Conservation (phyloP, 2,329 filamentous ascomycete genomes). For the Lecanicillium sp. region DNA sequence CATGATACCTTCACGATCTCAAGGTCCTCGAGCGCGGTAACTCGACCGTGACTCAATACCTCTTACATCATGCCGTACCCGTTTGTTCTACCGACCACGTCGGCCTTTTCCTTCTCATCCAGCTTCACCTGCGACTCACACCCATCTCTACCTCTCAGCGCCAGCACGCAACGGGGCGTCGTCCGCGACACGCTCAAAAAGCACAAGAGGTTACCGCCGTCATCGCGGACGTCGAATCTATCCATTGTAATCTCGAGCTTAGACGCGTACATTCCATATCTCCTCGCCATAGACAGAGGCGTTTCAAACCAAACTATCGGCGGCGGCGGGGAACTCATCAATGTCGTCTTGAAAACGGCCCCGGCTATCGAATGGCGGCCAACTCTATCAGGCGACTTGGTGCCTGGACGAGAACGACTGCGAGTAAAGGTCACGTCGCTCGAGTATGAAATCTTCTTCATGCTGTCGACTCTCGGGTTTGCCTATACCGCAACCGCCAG, state of each 20-base stretch:
- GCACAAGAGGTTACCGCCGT: slow-evolving; percentile 74
- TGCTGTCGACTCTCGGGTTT: slow-evolving; percentile 67
- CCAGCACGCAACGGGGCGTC: slow-evolving; percentile 76
- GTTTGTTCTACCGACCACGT: slow-evolving; percentile 83
- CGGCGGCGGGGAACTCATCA: slow-evolving; percentile 49
- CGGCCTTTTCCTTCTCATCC: slow-evolving; percentile 71
- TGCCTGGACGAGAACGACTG: slow-evolving; percentile 55
- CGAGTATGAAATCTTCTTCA: slow-evolving; percentile 77
- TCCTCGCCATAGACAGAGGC: slow-evolving; percentile 68
- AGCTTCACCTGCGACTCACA: slow-evolving; percentile 74
- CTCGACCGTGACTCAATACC: too few relatives aligned
- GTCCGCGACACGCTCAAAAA: slow-evolving; percentile 78
- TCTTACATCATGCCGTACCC: slow-evolving; percentile 71
- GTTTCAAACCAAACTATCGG: slow-evolving; percentile 40
- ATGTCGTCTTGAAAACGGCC: slow-evolving; percentile 51
- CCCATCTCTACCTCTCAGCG: slow-evolving; percentile 75
- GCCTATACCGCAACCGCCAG: slow-evolving; percentile 66
- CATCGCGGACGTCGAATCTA: slow-evolving; percentile 63
- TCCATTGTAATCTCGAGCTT: slow-evolving; percentile 60
- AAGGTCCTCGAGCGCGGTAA: too few relatives aligned
- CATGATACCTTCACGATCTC: too few relatives aligned
- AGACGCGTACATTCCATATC: slow-evolving; percentile 73
- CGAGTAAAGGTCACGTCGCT: slow-evolving; percentile 65
- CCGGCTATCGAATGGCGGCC: slow-evolving; percentile 77
- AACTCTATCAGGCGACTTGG: slow-evolving; percentile 58